A percentile compares a stretch with the other conserved stretches of the same genome.
Conservation (phyloP, 805 yeast species). For the Grigorovia yakushimaensis region DNA sequence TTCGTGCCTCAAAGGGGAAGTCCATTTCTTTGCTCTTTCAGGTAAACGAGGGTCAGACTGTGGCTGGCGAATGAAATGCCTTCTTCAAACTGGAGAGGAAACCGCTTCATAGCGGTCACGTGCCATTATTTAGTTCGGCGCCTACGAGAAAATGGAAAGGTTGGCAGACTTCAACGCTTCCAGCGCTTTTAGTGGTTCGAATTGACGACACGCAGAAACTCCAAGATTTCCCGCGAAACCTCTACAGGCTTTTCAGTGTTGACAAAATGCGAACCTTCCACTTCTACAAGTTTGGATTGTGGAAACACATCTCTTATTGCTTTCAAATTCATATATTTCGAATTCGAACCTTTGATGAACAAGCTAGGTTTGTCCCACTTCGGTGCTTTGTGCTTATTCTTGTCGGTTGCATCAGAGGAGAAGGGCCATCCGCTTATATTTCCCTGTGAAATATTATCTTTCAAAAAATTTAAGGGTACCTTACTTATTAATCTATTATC, state of each 20-base stretch:
- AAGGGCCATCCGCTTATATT: slow-evolving; percentile 71
- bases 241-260: slow-evolving; percentile 78
- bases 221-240: slow-evolving; percentile 51
- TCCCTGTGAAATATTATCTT: slow-evolving; percentile 54
- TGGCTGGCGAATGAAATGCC: not conserved
- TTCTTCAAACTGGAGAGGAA: not conserved
- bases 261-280: slow-evolving; percentile 78
- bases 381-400: not conserved
- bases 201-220: slow-evolving; percentile 36
- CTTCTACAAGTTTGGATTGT: slow-evolving; percentile 56
- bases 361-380: slow-evolving; percentile 61
- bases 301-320: slow-evolving; percentile 75
- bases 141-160: not conserved
- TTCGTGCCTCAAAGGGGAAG: not conserved
- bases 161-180: no score
- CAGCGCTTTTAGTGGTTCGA: not conserved
- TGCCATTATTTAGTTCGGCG: not conserved
- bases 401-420: slow-evolving; percentile 35
- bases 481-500: slow-evolving; percentile 27
- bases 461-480: slow-evolving; percentile 64
- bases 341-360: slow-evolving; percentile 69
- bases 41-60: not conserved
- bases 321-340: slow-evolving; percentile 60
- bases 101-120: no score
- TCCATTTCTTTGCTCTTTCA: not conserved